Base-by-base conservation (phyloP, 1,139 yeast genomes). In the Scheffersomyces titani region DNA sequence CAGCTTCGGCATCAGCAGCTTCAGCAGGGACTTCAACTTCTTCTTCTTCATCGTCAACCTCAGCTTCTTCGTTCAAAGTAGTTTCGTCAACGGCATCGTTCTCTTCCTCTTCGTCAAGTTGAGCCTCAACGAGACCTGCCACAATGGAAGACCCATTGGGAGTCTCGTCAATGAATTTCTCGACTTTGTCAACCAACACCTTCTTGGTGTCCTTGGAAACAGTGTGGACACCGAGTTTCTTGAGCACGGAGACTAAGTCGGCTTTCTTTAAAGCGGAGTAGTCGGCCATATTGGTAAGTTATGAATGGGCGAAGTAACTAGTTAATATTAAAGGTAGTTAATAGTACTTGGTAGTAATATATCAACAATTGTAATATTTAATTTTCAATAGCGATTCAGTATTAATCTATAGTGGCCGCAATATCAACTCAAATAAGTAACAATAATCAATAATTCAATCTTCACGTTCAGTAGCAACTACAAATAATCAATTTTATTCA, bases 141-240 rank as follows among this genome's bases (percentile, higher is more conserved):
- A 61, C 61, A 20, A 63, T 59, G 48, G 75, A 69, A 51, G 70
- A 73, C 46, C 77, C 81, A 54, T 75, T 49, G 78, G 82, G 59
- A 74, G 73, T 53, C 40, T 74, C 63, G 58, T 70, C 69, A 67
- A 75, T 62, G 67, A 70, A 76, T 22, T 65, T 68, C 51, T 78
- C 80, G 54, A 82, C 73, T 63, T 77, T 78, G 47, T 77, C 78
- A 47, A 79, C 67, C 65, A 80, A 76, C 51, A 73, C 70, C 65
- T 72, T 77, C 66, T 80, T 80, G 55, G 82, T 79, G 63, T 77
- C 82, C 62, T 78, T 80, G 52, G 75, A 60, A 55, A 69, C 66
- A 49, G 74, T 71, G 53, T 70, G 67, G 55, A 78, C 63, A 22
- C 75, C 81, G 48, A 77, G 72, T 59, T 73, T 74, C 54, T 67